These are phyloP conservation scores for Kuraishia ogatae DNA, from an alignment of 805 yeast species.

Conservation along the genomic window DNA sequence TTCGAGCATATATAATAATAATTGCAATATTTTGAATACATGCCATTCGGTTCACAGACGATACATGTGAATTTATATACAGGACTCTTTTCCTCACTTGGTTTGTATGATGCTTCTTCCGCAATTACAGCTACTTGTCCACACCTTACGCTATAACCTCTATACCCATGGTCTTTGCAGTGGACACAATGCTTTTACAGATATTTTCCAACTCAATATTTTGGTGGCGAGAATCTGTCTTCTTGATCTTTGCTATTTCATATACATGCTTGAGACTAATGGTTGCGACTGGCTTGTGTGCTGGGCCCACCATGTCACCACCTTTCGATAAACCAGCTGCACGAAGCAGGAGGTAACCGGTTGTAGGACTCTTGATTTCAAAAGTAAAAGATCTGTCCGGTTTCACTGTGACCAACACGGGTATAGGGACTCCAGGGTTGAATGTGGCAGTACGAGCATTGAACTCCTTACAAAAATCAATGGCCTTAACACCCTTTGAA, in stretches of 20 bases:
- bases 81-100: neutral
- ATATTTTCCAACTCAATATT: constrained; percentile 64
- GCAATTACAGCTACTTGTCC: neutral
- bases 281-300: constrained; percentile 24
- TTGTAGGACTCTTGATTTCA: constrained; percentile 85
- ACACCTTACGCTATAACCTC: constrained; percentile 53
- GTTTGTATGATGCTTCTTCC: neutral
- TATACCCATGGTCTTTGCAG: constrained; percentile 87
- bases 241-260: constrained; percentile 90
- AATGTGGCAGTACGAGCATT: constrained; percentile 91
- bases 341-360: constrained; percentile 75
- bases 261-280: constrained; percentile 80
- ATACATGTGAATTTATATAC: neutral
- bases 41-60: neutral
- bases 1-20: too few species aligned
- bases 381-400: constrained; percentile 91
- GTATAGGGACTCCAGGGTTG: constrained; percentile 83
- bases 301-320: constrained; percentile 54
- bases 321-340: constrained; percentile 82
- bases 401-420: constrained; percentile 72
- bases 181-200: constrained; percentile 74
- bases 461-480: constrained; percentile 96
- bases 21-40: too few species aligned
- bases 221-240: constrained; percentile 75
- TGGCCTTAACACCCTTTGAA: constrained; percentile 97